These are phyloP conservation scores for Mycena epipterygia DNA, from an alignment of 768 basidiomycete species.

Conservation along the genomic window DNA sequence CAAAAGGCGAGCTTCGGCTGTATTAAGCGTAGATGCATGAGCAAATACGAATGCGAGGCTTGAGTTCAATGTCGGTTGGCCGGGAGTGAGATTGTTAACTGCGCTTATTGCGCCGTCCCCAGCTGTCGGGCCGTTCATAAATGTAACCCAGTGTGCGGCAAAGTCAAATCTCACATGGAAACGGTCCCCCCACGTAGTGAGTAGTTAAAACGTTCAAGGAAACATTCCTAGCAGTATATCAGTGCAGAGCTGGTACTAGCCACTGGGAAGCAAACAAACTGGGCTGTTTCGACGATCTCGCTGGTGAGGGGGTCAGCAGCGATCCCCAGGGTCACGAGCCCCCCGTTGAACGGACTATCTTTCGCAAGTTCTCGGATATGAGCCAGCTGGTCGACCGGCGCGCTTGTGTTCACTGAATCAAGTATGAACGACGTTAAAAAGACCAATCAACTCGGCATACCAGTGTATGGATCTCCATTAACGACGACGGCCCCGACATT, in stretches of 20 bases:
- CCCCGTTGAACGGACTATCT: slow-evolving; percentile 17
- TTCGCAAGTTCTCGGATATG: slow-evolving; percentile 25
- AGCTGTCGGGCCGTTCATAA: not conserved
- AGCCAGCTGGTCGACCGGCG: slow-evolving; percentile 24
- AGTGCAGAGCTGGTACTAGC: not conserved
- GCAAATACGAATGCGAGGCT: slow-evolving; percentile 26
- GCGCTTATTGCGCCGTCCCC: slow-evolving; percentile 2
- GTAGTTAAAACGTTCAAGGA: slow-evolving; percentile 21
- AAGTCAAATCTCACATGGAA: slow-evolving; percentile 6
- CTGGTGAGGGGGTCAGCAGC: slow-evolving; percentile 20
- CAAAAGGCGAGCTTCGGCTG: slow-evolving; percentile 17
- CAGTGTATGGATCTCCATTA: slow-evolving; percentile 24
- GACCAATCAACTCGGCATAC: slow-evolving; percentile 1
- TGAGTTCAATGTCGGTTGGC: slow-evolving; percentile 9
- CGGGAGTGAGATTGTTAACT: slow-evolving; percentile 10
- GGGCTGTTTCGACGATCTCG: slow-evolving; percentile 20
- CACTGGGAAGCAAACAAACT: not conserved
- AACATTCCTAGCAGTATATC: slow-evolving; percentile 15
- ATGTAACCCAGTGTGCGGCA: not conserved
- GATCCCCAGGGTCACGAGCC: slow-evolving; percentile 21
- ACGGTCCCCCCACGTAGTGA: slow-evolving; percentile 18
- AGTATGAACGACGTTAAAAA: not conserved
- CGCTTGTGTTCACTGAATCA: slow-evolving; percentile 18
- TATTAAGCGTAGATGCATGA: slow-evolving; percentile 11
- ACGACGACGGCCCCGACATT: slow-evolving; percentile 20